phyloP scores from a whole-genome alignment of 2,329 filamentous ascomycete species.

The Xylaria sp. region DNA sequence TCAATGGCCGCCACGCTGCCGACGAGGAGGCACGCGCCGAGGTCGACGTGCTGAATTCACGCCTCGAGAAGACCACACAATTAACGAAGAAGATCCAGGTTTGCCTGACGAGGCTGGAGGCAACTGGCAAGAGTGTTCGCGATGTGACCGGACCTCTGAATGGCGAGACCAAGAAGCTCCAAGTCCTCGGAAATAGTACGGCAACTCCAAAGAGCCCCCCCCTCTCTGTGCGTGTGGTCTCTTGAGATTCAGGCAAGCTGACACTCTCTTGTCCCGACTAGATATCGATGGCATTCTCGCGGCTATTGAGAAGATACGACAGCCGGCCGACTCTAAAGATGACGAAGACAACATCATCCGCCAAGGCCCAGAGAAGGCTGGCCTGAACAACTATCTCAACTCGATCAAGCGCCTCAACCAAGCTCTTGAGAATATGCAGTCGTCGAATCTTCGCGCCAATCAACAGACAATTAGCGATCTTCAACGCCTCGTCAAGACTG shows the following conservation, averaged over 20 bases:
- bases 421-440: constrained; percentile 76
- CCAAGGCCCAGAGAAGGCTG: constrained; percentile 75
- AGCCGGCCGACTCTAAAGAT: constrained; percentile 88
- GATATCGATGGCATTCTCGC: constrained; percentile 81
- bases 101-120: constrained; percentile 75
- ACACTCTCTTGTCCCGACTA: constrained; percentile 32
- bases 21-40: constrained; percentile 66
- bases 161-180: constrained; percentile 83
- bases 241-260: constrained; percentile 16
- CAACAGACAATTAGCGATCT: constrained; percentile 83
- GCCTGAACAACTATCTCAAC: constrained; percentile 76
- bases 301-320: constrained; percentile 81
- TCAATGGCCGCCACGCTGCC: constrained; percentile 44
- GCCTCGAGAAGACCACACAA: constrained; percentile 84
- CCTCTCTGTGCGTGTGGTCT: background rate
- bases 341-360: constrained; percentile 89
- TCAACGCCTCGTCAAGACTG: constrained; percentile 68
- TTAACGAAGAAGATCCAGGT: constrained; percentile 94
- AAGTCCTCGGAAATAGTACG: constrained; percentile 76
- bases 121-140: constrained; percentile 82
- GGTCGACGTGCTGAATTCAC: constrained; percentile 64
- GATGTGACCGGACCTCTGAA: constrained; percentile 91
- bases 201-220: constrained; percentile 8
- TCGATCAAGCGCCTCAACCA: constrained; percentile 86
- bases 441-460: constrained; percentile 87